Percentiles rank a stretch among this genome's conserved stretches.
Conservation (phyloP, 2,329 filamentous ascomycete genomes). For the Cadophora sp. region DNA sequence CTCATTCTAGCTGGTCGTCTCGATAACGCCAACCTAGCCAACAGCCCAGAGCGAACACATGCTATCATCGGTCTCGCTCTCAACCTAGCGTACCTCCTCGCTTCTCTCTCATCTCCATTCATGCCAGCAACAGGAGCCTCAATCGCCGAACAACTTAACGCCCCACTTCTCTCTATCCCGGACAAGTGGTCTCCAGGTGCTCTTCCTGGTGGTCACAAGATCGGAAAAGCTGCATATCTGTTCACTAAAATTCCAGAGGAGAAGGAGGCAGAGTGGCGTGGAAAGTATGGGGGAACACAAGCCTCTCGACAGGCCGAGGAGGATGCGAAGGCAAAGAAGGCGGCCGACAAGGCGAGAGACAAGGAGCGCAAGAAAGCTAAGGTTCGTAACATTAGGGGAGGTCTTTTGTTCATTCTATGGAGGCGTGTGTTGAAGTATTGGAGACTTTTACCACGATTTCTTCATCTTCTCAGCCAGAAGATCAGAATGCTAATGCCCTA, state of each 20-base stretch:
- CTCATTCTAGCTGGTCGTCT: slow-evolving; percentile 59
- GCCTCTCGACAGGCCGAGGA: slow-evolving; percentile 73
- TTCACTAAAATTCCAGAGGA: slow-evolving; percentile 84
- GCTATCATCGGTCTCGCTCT: slow-evolving; percentile 74
- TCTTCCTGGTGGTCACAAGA: slow-evolving; percentile 76
- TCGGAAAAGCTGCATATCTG: slow-evolving; percentile 79
- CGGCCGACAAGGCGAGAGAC: slow-evolving; percentile 48
- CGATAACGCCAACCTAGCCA: slow-evolving; percentile 49
- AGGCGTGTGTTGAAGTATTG: neutral
- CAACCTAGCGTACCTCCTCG: slow-evolving; percentile 83
- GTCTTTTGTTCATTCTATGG: neutral
- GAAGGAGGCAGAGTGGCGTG: slow-evolving; percentile 84
- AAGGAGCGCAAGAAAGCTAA: slow-evolving; percentile 54
- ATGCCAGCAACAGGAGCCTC: slow-evolving; percentile 79
- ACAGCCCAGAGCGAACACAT: slow-evolving; percentile 47
- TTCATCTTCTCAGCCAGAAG: neutral
- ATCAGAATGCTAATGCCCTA: slow-evolving; percentile 16
- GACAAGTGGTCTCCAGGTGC: slow-evolving; percentile 67
- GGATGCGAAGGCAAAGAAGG: slow-evolving; percentile 57
- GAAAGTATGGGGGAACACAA: slow-evolving; percentile 73
- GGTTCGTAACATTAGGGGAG: slow-evolving; percentile 39
- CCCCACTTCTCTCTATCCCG: slow-evolving; percentile 63
- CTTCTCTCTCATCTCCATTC: slow-evolving; percentile 80
- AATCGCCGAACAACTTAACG: slow-evolving; percentile 79
- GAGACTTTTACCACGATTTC: neutral